phyloP scores from a whole-genome alignment of 2,329 filamentous ascomycete species.

The Colletotrichum plurivorum region DNA sequence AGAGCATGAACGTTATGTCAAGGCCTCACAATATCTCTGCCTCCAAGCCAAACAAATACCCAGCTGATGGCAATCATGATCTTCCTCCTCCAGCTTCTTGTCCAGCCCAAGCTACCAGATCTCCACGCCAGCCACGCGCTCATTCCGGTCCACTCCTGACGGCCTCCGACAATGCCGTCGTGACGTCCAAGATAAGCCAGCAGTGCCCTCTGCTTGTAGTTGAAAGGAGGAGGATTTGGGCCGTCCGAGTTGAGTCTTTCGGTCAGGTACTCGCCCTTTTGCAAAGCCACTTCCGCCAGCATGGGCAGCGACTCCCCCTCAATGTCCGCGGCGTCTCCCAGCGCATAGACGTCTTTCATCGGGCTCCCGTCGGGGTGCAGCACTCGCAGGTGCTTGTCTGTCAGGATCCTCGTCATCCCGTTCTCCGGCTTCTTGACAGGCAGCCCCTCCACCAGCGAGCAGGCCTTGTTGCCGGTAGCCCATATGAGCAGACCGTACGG shows the following conservation, averaged over 20 bases:
- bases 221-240: background rate
- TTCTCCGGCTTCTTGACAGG: conserved; percentile 19
- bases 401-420: conserved; percentile 22
- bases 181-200: conserved; percentile 29
- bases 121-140: conserved; percentile 37
- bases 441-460: conserved; percentile 23
- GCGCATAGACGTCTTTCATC: conserved; percentile 22
- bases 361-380: conserved; percentile 26
- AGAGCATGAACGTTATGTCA: background rate
- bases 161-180: conserved; percentile 34
- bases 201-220: conserved; percentile 24
- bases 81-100: conserved; percentile 35
- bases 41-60: conserved; percentile 28
- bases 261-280: conserved; percentile 36
- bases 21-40: conserved; percentile 29
- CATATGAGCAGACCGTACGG: conserved; percentile 97
- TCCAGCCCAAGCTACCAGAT: conserved; percentile 29
- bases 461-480: conserved; percentile 85
- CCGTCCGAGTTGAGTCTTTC: background rate
- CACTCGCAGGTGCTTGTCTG: conserved; percentile 27
- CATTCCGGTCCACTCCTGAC: conserved; percentile 26
- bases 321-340: conserved; percentile 29
- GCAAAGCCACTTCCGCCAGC: conserved; percentile 31
- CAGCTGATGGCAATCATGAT: conserved; percentile 32
- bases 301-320: conserved; percentile 27